phyloP scores from a whole-genome alignment of 192 early-diverging fungal species.

The Rhizophagus sp. region DNA sequence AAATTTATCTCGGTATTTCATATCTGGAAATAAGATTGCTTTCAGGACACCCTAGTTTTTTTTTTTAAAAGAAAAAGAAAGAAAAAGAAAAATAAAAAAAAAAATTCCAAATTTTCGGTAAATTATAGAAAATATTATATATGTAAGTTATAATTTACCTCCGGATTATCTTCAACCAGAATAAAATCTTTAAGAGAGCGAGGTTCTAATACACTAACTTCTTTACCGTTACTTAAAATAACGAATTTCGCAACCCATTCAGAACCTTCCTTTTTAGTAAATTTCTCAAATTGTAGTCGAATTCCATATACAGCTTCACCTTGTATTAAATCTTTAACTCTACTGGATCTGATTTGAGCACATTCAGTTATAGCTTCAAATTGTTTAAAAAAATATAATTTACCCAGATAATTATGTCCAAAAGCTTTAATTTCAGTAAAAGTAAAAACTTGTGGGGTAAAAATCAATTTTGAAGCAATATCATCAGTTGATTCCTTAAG shows the following conservation, averaged over 20 bases:
- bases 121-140: background rate
- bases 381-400: conserved; percentile 37
- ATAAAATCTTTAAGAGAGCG: conserved; percentile 26
- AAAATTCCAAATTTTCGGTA: background rate
- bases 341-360: background rate
- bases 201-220: conserved; percentile 13
- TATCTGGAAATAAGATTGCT: conserved; percentile 34
- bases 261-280: conserved; percentile 7
- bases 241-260: conserved; percentile 11
- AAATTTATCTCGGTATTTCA: conserved; percentile 26
- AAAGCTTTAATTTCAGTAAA: conserved; percentile 21
- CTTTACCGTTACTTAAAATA: conserved; percentile 3
- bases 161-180: conserved; percentile 32
- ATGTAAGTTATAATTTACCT: conserved; percentile 2
- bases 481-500: background rate
- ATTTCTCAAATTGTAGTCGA: conserved; percentile 13
- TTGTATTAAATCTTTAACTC: conserved; percentile 23
- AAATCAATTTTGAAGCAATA: conserved; percentile 10
- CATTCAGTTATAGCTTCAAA: conserved; percentile 32
- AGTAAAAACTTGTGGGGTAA: conserved; percentile 24
- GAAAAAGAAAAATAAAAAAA: too few relatives aligned
- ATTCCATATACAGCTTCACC: conserved; percentile 23
- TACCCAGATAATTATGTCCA: conserved; percentile 24
- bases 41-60: conserved; percentile 21
- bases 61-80: too few relatives aligned